Conservation (phyloP, 2,329 filamentous ascomycete genomes). For the Hypoxylon sp. region DNA sequence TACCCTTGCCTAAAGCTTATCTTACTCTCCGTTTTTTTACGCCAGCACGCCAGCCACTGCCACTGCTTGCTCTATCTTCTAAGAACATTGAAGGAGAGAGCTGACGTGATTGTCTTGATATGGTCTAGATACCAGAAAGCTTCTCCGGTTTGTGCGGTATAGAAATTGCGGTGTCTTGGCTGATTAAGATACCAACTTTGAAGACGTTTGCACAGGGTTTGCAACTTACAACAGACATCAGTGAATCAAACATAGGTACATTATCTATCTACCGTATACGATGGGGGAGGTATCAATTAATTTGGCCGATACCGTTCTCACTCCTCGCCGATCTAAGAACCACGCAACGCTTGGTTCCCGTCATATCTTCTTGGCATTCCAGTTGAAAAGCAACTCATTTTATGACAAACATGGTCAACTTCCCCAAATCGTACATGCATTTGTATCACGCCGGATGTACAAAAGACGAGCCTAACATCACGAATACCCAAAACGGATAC, state of each 20-base stretch:
- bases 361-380: slow-evolving; percentile 10
- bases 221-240: not conserved
- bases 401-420: not conserved
- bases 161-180: not conserved
- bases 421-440: not conserved
- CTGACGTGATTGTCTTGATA: not conserved
- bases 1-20: slow-evolving; percentile 25
- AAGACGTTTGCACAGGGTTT: not conserved
- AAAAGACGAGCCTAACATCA: not conserved
- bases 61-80: slow-evolving; percentile 10
- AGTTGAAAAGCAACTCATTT: not conserved
- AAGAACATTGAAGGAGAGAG: not conserved
- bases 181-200: slow-evolving; percentile 9
- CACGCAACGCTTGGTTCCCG: not conserved
- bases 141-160: not conserved
- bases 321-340: not conserved
- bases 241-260: not conserved
- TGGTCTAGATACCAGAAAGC: not conserved
- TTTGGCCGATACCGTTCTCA: slow-evolving; percentile 7
- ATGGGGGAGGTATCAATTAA: not conserved
- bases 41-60: not conserved
- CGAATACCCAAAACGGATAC: not conserved
- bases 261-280: not conserved
- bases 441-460: slow-evolving; percentile 1
- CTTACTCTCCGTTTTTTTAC: slow-evolving; percentile 17